Evolutionary conservation across 169 alveolate species (phyloP), one percentile per base, ranked within the genome.

Genomic region (Eimeria necatrix): DNA sequence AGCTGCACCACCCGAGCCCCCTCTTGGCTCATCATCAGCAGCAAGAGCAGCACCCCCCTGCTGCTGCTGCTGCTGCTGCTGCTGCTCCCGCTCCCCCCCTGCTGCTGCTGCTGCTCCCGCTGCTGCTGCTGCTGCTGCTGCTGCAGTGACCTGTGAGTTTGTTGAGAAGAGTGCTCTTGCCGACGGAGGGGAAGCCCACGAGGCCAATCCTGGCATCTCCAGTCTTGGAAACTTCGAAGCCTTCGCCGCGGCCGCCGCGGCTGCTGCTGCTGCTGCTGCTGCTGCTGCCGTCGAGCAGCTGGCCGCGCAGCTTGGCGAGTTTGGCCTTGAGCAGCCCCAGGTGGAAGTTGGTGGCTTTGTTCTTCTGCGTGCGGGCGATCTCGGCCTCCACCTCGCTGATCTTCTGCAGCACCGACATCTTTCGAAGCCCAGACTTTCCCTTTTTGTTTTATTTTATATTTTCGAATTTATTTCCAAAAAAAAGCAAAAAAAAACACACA

Each of bases 181-280:
- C 99, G 26, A 99, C 99, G 6, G 99, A 99, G 6, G 99, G 99
- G 96, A 99, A 99, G 22, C 99, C 99, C 49, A 99, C 98, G 90
- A 99, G 98, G 20, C 99, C 99, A 18, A 99, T 99, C 83, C 99
- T 97, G 12, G 99, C 99, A 95, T 99, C 99, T 86, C 99, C 99
- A 20, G 99, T 97, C 96, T 98, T 98, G 59, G 98, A 94, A 9
- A 98, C 99, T 95, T 99, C 99, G 92, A 98, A 99, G 20, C 99
- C 99, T 93, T 98, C 99, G 73, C 98, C 98, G 71, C 97, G 98
- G 22, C 98, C 99, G 12, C 98, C 98, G 32, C 97, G 99, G n/a
- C 98, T 98, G 0, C 98, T 97, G 32, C 97, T 98, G 86, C 96
- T 97, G n/a, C n/a, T n/a, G 64, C 96, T 87, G n/a, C n/a, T n/a